These are phyloP conservation scores for Cladophialophora chaetospira DNA, from an alignment of 2,329 filamentous ascomycete species.

Conservation along the genomic window DNA sequence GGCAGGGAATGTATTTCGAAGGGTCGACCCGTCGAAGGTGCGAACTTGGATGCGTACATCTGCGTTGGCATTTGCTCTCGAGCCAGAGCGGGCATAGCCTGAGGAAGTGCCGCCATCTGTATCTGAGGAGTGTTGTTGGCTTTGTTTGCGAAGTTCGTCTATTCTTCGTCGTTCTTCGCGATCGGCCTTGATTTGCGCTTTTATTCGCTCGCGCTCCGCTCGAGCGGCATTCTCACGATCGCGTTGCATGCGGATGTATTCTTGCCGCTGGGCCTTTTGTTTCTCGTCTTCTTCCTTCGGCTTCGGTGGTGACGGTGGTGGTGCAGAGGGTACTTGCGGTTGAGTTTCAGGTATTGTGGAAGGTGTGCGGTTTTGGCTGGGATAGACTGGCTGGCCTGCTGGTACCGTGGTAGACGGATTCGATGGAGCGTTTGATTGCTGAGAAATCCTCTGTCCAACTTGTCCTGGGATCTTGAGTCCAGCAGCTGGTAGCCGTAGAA, in stretches of 20 bases:
- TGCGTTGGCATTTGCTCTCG: slow-evolving; percentile 28
- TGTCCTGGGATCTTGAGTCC: slow-evolving; percentile 23
- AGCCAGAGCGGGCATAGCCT: neutral
- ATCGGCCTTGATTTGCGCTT: slow-evolving; percentile 76
- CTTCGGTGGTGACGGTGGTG: neutral
- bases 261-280: slow-evolving; percentile 29
- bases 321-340: neutral
- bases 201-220: slow-evolving; percentile 70
- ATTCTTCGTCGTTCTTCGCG: slow-evolving; percentile 66
- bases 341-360: neutral
- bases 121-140: slow-evolving; percentile 14
- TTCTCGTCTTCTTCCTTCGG: slow-evolving; percentile 9
- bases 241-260: slow-evolving; percentile 50
- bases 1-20: slow-evolving; percentile 71
- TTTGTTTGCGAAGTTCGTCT: slow-evolving; percentile 52
- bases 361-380: neutral
- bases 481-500: slow-evolving; percentile 26
- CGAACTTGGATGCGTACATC: slow-evolving; percentile 72
- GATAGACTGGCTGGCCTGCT: slow-evolving; percentile 1
- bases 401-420: neutral
- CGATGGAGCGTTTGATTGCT: neutral
- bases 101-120: slow-evolving; percentile 21
- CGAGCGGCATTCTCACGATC: slow-evolving; percentile 65
- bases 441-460: neutral
- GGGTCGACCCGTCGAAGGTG: slow-evolving; percentile 78